Evolutionary conservation across 257 asterid genomes (phyloP).

Genomic region (Przewalskia tangutica): DNA sequence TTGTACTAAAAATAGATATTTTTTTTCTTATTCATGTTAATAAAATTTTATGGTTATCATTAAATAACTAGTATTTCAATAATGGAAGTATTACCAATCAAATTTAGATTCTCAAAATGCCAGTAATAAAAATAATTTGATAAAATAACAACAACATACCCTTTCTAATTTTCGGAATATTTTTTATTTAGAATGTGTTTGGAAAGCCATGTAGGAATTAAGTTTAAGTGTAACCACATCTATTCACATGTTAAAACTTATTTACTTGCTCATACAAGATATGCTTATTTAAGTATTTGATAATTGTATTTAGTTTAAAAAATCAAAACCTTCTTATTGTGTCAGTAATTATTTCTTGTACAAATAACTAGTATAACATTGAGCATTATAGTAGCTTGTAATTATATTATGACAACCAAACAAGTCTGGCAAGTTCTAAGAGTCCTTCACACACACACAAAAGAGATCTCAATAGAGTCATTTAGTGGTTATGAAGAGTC

Average conservation of each 20-base stretch:
- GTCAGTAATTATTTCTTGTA: not conserved
- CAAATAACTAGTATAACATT: not conserved
- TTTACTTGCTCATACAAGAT: too few relatives aligned
- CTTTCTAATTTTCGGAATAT: not conserved
- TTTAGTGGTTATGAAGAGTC: too few relatives aligned
- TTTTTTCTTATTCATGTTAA: too few relatives aligned
- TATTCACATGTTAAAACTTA: too few relatives aligned
- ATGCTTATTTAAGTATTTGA: not conserved
- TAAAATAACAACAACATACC: too few relatives aligned
- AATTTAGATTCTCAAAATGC: not conserved
- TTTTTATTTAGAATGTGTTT: not conserved
- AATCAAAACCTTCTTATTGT: not conserved
- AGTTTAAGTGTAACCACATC: too few relatives aligned
- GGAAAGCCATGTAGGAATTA: too few relatives aligned
- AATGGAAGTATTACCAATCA: not conserved
- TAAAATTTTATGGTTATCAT: not conserved
- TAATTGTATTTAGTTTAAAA: not conserved
- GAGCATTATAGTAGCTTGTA: not conserved
- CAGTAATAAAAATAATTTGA: not conserved
- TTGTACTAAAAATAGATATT: not conserved
- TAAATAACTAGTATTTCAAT: not conserved
- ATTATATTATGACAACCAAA: too few relatives aligned
- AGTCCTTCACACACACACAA: not conserved
- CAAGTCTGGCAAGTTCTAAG: not conserved
- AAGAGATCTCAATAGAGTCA: not conserved